phyloP scores from a whole-genome alignment of 1,284 basidiomycete genomes.

The Leccinum ponderosum region DNA sequence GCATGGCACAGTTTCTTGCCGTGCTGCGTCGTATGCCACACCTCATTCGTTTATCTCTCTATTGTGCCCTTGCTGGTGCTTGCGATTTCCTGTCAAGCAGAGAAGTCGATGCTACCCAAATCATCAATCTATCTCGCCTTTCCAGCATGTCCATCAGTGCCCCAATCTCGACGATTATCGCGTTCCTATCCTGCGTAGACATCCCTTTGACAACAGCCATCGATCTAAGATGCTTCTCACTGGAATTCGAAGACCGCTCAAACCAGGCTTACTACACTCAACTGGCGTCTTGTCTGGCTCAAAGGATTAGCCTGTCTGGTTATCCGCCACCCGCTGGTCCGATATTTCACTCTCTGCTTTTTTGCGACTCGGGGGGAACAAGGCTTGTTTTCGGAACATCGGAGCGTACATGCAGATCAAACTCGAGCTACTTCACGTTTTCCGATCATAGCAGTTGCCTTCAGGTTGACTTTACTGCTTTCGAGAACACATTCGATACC shows the following conservation, averaged over 20 bases:
- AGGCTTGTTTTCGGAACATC: neutral
- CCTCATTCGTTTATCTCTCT: slow-evolving; percentile 14
- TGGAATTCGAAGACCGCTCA: neutral
- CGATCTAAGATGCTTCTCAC: neutral
- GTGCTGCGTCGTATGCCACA: slow-evolving; percentile 27
- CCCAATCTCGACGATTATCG: too few relatives aligned
- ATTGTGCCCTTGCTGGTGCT: neutral
- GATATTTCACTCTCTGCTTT: neutral
- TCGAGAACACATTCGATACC: neutral
- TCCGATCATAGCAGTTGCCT: neutral
- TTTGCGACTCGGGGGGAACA: neutral
- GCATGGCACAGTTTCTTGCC: slow-evolving; percentile 19
- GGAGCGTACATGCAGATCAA: neutral
- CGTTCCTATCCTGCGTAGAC: too few relatives aligned
- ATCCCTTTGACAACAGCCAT: too few relatives aligned
- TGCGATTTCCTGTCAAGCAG: neutral
- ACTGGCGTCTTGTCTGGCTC: neutral
- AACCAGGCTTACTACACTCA: neutral
- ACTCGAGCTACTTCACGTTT: neutral
- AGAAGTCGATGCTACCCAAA: neutral
- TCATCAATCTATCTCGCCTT: neutral
- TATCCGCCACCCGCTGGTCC: neutral
- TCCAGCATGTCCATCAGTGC: too few relatives aligned
- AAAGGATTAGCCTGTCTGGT: neutral
- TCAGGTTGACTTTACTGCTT: neutral